Percentiles rank a stretch among this genome's conserved stretches.
Evolutionary conservation across 495 filamentous ascomycete species (phyloP).

Genomic region (Aspergillus asperescens): DNA sequence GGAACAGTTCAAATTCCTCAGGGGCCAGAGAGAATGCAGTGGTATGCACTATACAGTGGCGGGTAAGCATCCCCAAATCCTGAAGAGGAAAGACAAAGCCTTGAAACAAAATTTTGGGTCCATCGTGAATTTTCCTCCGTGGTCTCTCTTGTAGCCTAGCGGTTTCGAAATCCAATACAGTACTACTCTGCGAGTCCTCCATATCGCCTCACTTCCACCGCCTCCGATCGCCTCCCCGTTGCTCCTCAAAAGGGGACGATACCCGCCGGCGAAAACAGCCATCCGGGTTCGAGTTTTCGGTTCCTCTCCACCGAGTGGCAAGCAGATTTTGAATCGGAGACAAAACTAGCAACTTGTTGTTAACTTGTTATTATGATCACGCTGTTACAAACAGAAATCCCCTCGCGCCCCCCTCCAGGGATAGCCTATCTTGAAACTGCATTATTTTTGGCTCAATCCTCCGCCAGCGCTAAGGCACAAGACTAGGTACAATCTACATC

Average conservation of each 20-base stretch:
- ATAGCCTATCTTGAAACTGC: background rate
- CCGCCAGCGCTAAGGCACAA: slow-evolving; percentile 10
- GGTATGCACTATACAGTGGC: background rate
- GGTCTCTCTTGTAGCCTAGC: background rate
- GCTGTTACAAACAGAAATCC: background rate
- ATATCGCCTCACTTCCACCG: background rate
- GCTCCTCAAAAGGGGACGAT: too few relatives aligned
- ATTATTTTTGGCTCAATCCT: slow-evolving; percentile 8
- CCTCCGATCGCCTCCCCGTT: background rate
- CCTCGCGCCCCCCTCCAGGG: background rate
- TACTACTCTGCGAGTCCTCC: too few relatives aligned
- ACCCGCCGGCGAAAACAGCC: too few relatives aligned
- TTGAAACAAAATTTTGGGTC: slow-evolving; percentile 6
- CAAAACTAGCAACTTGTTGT: background rate
- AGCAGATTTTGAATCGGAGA: background rate
- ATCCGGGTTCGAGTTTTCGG: slow-evolving; percentile 1
- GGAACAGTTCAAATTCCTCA: background rate
- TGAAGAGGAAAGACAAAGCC: slow-evolving; percentile 2
- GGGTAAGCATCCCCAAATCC: slow-evolving; percentile 6
- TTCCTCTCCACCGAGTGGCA: slow-evolving; percentile 14
- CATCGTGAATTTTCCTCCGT: background rate
- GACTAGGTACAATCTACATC: background rate
- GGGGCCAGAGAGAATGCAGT: background rate
- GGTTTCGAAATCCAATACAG: background rate
- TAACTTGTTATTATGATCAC: too few relatives aligned